Evolutionary conservation across 2,329 filamentous ascomycete species (phyloP).

Genomic region (Fusarium praegraminearum): DNA sequence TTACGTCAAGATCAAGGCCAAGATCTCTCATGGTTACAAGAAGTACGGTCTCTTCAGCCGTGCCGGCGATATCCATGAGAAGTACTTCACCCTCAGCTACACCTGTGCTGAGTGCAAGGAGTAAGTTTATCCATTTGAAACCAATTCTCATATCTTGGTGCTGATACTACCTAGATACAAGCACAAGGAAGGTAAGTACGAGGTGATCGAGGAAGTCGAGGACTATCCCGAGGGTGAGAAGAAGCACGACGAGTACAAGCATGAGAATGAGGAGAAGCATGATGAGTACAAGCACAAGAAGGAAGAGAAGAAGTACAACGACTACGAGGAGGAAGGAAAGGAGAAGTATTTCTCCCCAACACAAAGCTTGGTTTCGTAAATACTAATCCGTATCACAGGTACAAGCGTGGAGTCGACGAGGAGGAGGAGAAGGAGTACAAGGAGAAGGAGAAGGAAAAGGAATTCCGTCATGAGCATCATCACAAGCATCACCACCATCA

Average conservation of each 20-base stretch:
- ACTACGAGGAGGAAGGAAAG: slow-evolving; percentile 5
- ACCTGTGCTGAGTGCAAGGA: slow-evolving; percentile 46
- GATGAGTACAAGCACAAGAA: slow-evolving; percentile 7
- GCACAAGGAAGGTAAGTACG: slow-evolving; percentile 24
- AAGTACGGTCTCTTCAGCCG: slow-evolving; percentile 45
- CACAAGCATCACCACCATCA: slow-evolving; percentile 9
- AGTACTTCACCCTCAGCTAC: slow-evolving; percentile 47
- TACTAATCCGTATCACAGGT: slow-evolving; percentile 2
- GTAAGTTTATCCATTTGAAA: slow-evolving; percentile 1
- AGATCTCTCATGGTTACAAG: slow-evolving; percentile 39
- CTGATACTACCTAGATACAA: slow-evolving; percentile 21
- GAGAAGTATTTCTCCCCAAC: slow-evolving; percentile 6
- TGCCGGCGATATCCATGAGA: slow-evolving; percentile 34
- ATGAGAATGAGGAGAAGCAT: background rate
- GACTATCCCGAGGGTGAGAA: background rate
- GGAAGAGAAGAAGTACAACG: slow-evolving; percentile 12
- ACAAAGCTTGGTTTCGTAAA: background rate
- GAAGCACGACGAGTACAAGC: slow-evolving; percentile 1
- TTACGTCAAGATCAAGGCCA: slow-evolving; percentile 47
- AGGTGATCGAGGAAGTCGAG: slow-evolving; percentile 18
- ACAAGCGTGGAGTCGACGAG: background rate
- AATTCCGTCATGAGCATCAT: slow-evolving; percentile 10
- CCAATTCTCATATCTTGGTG: background rate
- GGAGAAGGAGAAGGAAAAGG: background rate
- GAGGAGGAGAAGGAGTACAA: background rate